A percentile compares a stretch with the other conserved stretches of the same genome.
These are phyloP conservation scores for Symbiodinium pilosum DNA, from an alignment of 73 alveolate genomes.

Conservation along the genomic window DNA sequence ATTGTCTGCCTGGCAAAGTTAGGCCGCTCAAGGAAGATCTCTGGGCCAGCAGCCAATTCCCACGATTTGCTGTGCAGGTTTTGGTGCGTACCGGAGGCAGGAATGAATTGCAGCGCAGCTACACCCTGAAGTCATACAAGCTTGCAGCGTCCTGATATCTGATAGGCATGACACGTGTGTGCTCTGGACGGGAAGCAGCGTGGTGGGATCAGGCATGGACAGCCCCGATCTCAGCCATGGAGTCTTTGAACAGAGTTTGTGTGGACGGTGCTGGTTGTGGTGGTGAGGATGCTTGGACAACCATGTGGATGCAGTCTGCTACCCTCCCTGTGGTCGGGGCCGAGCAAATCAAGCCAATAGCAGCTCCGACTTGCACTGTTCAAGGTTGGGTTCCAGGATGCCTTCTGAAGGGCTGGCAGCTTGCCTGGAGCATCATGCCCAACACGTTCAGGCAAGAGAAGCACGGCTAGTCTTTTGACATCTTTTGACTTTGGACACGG, in stretches of 20 bases:
- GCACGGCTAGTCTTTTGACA: too few relatives aligned
- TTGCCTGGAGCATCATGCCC: slow-evolving; percentile 78
- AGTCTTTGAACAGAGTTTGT: too few relatives aligned
- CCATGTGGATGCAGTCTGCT: slow-evolving; percentile 67
- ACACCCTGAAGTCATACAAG: background rate
- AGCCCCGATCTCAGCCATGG: background rate
- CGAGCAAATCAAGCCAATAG: background rate
- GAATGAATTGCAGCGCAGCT: background rate
- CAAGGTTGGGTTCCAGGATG: slow-evolving; percentile 53
- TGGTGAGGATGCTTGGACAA: slow-evolving; percentile 41
- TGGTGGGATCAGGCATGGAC: slow-evolving; percentile 47
- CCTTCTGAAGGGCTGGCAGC: slow-evolving; percentile 41
- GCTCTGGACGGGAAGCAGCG: slow-evolving; percentile 55
- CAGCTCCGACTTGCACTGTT: too few relatives aligned
- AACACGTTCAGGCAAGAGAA: slow-evolving; percentile 31
- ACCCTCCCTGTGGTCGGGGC: slow-evolving; percentile 40
- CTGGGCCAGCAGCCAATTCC: too few relatives aligned
- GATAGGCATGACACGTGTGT: slow-evolving; percentile 55
- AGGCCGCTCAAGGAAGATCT: too few relatives aligned
- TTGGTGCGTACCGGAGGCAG: slow-evolving; percentile 42
- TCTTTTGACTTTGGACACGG: background rate
- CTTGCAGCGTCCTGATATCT: background rate
- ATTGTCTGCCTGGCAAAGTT: too few relatives aligned
- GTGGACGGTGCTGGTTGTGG: too few relatives aligned
- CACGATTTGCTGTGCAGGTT: background rate